These are phyloP conservation scores for Chrysanthemum seticuspe DNA, from an alignment of 129 eudicot genomes.

Conservation along the genomic window DNA sequence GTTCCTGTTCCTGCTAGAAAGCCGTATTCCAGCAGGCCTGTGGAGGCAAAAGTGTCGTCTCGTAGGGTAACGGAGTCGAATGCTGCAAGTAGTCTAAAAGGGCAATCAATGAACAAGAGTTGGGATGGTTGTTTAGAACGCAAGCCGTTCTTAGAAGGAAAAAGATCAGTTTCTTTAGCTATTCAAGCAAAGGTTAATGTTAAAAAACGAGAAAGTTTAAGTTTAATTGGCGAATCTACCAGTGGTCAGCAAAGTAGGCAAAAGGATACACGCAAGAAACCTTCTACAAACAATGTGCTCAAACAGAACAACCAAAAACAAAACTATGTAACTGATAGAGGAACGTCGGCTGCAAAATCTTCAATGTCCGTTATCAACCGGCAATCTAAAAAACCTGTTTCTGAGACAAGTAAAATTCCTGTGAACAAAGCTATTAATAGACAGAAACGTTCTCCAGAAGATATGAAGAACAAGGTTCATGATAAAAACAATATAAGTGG, in stretches of 20 bases:
- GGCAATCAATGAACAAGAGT: constrained; percentile 68
- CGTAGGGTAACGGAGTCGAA: constrained; percentile 47
- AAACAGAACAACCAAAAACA: constrained; percentile 90
- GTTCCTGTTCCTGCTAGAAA: constrained; percentile 52
- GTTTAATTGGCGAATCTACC: constrained; percentile 23
- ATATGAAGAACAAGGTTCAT: constrained; percentile 32
- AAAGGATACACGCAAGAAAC: constrained; percentile 47
- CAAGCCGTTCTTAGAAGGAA: constrained; percentile 41
- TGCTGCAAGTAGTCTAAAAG: constrained; percentile 62
- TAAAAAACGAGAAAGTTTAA: constrained; percentile 69
- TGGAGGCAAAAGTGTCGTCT: constrained; percentile 47
- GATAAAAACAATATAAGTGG: constrained; percentile 8
- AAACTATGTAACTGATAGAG: constrained; percentile 43
- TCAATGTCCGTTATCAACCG: constrained; percentile 6
- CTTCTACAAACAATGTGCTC: constrained; percentile 50
- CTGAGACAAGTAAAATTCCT: constrained; percentile 35
- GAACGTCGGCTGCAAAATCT: constrained; percentile 46
- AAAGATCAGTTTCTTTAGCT: constrained; percentile 78
- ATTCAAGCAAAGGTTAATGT: constrained; percentile 90
- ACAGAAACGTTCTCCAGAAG: constrained; percentile 52
- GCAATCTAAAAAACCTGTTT: constrained; percentile 21
- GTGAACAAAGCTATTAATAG: constrained; percentile 25
- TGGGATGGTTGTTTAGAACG: constrained; percentile 61
- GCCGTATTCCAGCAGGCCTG: constrained; percentile 35
- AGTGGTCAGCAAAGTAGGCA: constrained; percentile 34